Evolutionary conservation across 176 grass and related monocot species (phyloP), one percentile per base, ranked within the genome.

Genomic region (Ampelocalamus luodianensis): DNA sequence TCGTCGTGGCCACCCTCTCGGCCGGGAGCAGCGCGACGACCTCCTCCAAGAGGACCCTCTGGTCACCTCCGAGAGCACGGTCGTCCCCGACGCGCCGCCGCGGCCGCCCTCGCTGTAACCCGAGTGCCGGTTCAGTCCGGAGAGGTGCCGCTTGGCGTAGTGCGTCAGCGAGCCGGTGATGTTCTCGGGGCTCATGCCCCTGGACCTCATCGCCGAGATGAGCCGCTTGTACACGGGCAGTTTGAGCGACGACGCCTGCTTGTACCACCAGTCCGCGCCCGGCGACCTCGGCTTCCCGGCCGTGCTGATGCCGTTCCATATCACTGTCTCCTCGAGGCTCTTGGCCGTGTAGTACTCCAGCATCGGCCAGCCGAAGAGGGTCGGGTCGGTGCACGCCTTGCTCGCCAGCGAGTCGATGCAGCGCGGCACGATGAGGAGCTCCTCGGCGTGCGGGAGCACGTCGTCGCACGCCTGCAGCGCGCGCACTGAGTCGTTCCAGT

Each of bases 251-350:
- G 88, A 89, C 81, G 86, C 90, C 87, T 94, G 86, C 75, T 72
- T 86, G 78, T 94, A 92, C 95, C 92, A 97, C 95, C 95, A 97
- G 84, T 87, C 90, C 1, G 78, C 50, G 18, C 86, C 84, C 20
- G 87, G 81, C 3, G 92, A 89, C 74, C 82, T 73, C 3, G 77
- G 78, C 72, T 70, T 88, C 40, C 76, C 86, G 36, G 8, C n/a
- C 23, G 77, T 54, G 65, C 20, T 56, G 48, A 88, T 88, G 61
- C 95, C 95, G 12, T 94, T 91, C 90, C 92, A 97, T n/a, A 88
- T 32, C 22, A 86, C 79, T 1, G 63, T 81, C 46, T 83, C 94
- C 15, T 90, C 85, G 42, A 90, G 38, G 71, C 63, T 85, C 70
- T 39, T 92, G 1, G 49, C 55, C 32, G 61, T 80, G 87, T 79